Percentiles rank a stretch among this genome's conserved stretches.
Conservation (phyloP, 2,329 filamentous ascomycete genomes). For the Pestalotiopsis fici region DNA sequence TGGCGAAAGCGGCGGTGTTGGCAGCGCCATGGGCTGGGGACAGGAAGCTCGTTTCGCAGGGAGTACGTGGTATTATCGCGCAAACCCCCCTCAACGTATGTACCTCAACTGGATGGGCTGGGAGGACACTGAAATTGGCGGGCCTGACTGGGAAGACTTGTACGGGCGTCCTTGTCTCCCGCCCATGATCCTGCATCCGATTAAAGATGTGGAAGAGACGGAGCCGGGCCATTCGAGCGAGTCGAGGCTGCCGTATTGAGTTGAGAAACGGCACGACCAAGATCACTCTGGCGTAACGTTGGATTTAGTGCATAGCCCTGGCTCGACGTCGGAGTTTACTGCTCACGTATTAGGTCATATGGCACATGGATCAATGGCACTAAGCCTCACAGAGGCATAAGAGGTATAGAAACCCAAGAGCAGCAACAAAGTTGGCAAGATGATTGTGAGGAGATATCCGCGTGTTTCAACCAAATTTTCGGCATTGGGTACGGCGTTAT, state of each 20-base stretch:
- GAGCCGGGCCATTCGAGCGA: constrained; percentile 42
- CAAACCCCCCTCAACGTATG: constrained; percentile 56
- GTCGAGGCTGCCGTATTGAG: constrained; percentile 33
- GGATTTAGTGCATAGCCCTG: neutral
- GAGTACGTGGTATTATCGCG: constrained; percentile 63
- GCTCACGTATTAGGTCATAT: neutral
- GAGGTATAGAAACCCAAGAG: neutral
- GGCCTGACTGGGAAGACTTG: constrained; percentile 54
- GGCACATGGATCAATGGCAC: neutral
- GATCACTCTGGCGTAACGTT: neutral
- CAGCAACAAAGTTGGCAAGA: neutral
- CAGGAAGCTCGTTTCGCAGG: constrained; percentile 58
- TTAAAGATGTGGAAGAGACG: constrained; percentile 59
- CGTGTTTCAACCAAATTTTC: neutral
- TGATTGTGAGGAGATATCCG: neutral
- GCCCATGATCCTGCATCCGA: constrained; percentile 58
- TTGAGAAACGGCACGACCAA: neutral
- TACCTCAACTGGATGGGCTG: constrained; percentile 67
- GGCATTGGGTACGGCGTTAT: neutral
- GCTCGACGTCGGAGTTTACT: neutral
- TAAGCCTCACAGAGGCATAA: neutral
- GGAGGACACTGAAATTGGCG: constrained; percentile 55
- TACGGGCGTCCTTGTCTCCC: constrained; percentile 61
- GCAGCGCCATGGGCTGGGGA: constrained; percentile 61
- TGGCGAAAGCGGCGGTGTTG: constrained; percentile 54